phyloP scores from a whole-genome alignment of 768 basidiomycete genomes.

The Boletus rubroflammeus region DNA sequence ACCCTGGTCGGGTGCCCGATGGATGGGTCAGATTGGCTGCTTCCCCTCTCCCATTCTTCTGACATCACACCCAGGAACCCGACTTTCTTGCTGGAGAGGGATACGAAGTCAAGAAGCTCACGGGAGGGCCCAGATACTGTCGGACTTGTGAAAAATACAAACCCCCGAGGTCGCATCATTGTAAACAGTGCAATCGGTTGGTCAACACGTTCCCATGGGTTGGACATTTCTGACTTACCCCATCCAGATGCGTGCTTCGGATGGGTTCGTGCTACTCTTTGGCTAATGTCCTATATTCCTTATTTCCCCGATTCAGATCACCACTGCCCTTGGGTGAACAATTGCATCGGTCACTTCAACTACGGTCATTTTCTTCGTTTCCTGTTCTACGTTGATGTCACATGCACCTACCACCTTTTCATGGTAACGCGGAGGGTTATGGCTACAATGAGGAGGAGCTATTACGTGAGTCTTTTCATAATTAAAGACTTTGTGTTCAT shows the following conservation, averaged over 20 bases:
- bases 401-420: constrained; percentile 81
- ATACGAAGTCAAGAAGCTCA: constrained; percentile 88
- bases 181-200: constrained; percentile 79
- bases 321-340: constrained; percentile 92
- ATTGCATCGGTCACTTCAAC: constrained; percentile 92
- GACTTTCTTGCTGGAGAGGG: constrained; percentile 62
- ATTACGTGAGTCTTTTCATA: constrained; percentile 46
- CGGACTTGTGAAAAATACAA: constrained; percentile 83
- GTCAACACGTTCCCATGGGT: constrained; percentile 21
- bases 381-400: constrained; percentile 87
- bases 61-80: constrained; percentile 49
- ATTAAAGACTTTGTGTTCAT: background rate
- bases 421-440: constrained; percentile 75
- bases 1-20: constrained; percentile 81
- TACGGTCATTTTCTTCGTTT: constrained; percentile 89
- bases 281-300: constrained; percentile 1
- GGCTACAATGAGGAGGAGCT: constrained; percentile 37
- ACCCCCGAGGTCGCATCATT: constrained; percentile 90
- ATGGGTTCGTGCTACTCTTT: constrained; percentile 60
- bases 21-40: constrained; percentile 57
- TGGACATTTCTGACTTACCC: constrained; percentile 1
- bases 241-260: constrained; percentile 70
- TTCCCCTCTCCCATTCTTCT: background rate
- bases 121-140: constrained; percentile 81
- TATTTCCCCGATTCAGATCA: constrained; percentile 51